Percentiles rank a stretch among this genome's conserved stretches.
Conservation (phyloP, 768 basidiomycete genomes). For the Panaeolus papilionaceus region DNA sequence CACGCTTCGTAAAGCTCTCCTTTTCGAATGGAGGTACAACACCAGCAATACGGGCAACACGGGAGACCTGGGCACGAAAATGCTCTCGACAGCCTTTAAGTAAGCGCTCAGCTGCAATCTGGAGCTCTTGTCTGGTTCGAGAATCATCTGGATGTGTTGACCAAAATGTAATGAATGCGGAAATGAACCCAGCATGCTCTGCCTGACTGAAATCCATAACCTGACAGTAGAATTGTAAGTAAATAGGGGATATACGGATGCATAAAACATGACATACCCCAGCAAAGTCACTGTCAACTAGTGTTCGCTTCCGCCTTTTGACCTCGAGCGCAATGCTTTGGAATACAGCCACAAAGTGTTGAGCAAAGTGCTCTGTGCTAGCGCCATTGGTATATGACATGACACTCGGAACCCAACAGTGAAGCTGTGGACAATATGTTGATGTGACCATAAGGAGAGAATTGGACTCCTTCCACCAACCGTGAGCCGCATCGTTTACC, state of each 20-base stretch:
- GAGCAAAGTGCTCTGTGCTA: slow-evolving; percentile 33
- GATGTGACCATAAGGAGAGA: slow-evolving; percentile 40
- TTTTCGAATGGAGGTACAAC: slow-evolving; percentile 27
- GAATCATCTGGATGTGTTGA: slow-evolving; percentile 17
- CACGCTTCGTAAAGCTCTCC: slow-evolving; percentile 27
- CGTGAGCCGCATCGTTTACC: slow-evolving; percentile 43
- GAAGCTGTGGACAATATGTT: slow-evolving; percentile 32
- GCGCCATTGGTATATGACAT: slow-evolving; percentile 43
- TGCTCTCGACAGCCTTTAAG: slow-evolving; percentile 41
- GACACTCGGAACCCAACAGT: slow-evolving; percentile 40
- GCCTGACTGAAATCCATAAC: slow-evolving; percentile 43
- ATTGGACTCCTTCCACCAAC: slow-evolving; percentile 37
- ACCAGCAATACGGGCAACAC: slow-evolving; percentile 31
- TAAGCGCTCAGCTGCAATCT: slow-evolving; percentile 17
- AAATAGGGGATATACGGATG: background rate
- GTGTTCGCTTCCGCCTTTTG: slow-evolving; percentile 13
- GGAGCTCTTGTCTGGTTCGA: slow-evolving; percentile 23
- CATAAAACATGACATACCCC: slow-evolving; percentile 24
- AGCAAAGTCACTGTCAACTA: slow-evolving; percentile 27
- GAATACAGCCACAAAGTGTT: slow-evolving; percentile 39
- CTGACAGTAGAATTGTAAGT: slow-evolving; percentile 23
- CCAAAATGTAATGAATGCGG: slow-evolving; percentile 36
- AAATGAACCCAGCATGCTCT: slow-evolving; percentile 36
- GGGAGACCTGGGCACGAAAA: slow-evolving; percentile 34
- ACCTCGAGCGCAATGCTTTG: slow-evolving; percentile 34